Conservation (phyloP, 768 basidiomycete species). For the Sporobolomyces pararoseus region DNA sequence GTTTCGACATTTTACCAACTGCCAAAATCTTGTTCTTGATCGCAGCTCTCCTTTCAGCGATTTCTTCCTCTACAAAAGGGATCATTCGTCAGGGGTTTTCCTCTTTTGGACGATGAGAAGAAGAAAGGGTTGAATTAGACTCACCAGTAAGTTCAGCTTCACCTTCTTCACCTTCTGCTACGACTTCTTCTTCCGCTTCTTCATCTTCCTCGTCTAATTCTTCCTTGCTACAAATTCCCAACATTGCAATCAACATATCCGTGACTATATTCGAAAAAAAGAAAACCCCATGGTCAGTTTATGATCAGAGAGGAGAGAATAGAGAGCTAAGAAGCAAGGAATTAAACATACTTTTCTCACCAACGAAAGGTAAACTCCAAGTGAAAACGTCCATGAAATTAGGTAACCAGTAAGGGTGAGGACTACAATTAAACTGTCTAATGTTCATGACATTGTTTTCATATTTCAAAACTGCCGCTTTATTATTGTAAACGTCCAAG, state of each 20-base stretch:
- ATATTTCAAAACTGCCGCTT: slow-evolving; percentile 97
- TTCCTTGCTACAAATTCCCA: slow-evolving; percentile 92
- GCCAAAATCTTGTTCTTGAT: slow-evolving; percentile 99
- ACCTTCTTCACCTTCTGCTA: slow-evolving; percentile 24
- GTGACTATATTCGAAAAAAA: slow-evolving; percentile 67
- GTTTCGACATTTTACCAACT: slow-evolving; percentile 90
- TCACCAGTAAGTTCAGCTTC: slow-evolving; percentile 37
- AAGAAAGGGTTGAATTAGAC: background rate
- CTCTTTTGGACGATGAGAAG: background rate
- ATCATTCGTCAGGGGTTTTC: background rate
- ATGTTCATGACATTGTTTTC: slow-evolving; percentile 98
- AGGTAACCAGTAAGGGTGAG: slow-evolving; percentile 96
- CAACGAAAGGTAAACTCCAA: slow-evolving; percentile 97
- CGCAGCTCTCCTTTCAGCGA: slow-evolving; percentile 70
- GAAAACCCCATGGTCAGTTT: background rate
- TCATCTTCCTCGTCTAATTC: slow-evolving; percentile 83
- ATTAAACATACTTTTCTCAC: slow-evolving; percentile 76
- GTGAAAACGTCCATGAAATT: slow-evolving; percentile 99
- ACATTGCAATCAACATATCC: slow-evolving; percentile 95
- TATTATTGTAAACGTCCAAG: slow-evolving; percentile 98
- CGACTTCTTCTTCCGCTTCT: slow-evolving; percentile 50
- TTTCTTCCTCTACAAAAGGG: slow-evolving; percentile 44
- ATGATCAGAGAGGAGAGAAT: too few relatives aligned
- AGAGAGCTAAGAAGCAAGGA: background rate
- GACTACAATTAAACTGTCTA: slow-evolving; percentile 92